Conservation (phyloP, 768 basidiomycete genomes). For the Auriscalpium orientale region DNA sequence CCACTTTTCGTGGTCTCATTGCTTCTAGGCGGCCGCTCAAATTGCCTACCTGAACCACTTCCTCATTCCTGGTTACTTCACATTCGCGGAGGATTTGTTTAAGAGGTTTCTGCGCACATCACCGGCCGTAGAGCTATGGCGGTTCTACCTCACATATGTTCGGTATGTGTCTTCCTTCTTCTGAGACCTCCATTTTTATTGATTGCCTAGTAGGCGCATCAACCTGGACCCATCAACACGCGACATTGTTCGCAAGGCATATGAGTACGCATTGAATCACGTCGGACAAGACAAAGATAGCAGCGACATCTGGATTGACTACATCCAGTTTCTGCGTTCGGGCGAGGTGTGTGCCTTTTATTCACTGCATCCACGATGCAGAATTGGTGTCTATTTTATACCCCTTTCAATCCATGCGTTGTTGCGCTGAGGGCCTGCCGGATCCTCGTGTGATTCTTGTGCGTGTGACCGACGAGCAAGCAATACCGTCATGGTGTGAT, state of each 20-base stretch:
- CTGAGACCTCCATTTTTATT: slow-evolving; percentile 3
- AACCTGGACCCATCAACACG: slow-evolving; percentile 63
- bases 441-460: slow-evolving; percentile 12
- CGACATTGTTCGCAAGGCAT: slow-evolving; percentile 77
- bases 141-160: slow-evolving; percentile 90
- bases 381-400: background rate
- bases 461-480: slow-evolving; percentile 12
- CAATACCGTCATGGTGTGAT: background rate
- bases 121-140: slow-evolving; percentile 86
- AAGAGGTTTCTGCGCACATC: slow-evolving; percentile 78
- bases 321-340: slow-evolving; percentile 79
- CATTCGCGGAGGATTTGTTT: slow-evolving; percentile 83
- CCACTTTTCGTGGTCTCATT: slow-evolving; percentile 15
- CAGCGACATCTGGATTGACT: slow-evolving; percentile 90
- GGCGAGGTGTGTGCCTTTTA: slow-evolving; percentile 51
- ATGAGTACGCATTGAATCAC: slow-evolving; percentile 86
- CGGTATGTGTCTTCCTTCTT: slow-evolving; percentile 30
- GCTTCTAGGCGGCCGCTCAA: slow-evolving; percentile 66
- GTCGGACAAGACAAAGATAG: slow-evolving; percentile 91
- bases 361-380: background rate
- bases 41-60: slow-evolving; percentile 80
- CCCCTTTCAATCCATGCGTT: slow-evolving; percentile 12
- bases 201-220: slow-evolving; percentile 42
- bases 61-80: slow-evolving; percentile 56
- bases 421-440: background rate